Conservation (phyloP, 108 stramenopile genomes). For the Cyclostephanos invisitatus region DNA sequence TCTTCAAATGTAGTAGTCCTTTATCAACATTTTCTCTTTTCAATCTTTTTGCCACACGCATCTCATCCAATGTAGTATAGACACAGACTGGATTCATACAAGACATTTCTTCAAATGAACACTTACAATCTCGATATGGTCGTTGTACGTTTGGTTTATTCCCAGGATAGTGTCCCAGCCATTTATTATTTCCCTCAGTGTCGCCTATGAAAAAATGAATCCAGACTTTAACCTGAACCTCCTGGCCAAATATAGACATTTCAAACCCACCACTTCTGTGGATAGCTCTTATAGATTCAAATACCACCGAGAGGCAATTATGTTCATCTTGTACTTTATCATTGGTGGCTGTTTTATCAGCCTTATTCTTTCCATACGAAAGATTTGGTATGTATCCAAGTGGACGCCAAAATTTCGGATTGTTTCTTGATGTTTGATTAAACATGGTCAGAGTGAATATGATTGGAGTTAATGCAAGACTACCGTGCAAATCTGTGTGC, state of each 20-base stretch:
- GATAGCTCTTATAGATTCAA: neutral
- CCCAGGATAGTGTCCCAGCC: neutral
- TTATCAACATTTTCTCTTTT: neutral
- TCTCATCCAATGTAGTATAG: neutral
- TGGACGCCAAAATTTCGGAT: too few species aligned
- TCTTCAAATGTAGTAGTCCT: neutral
- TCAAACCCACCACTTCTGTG: neutral
- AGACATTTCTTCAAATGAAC: neutral
- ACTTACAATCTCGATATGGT: neutral
- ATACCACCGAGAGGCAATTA: too few species aligned
- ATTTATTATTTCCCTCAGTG: neutral
- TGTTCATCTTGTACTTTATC: neutral
- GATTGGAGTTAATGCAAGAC: too few species aligned
- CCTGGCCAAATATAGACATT: neutral
- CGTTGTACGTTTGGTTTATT: neutral
- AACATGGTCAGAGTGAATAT: conserved; percentile 4
- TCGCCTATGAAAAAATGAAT: too few species aligned
- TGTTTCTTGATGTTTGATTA: too few species aligned
- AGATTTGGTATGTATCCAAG: too few species aligned
- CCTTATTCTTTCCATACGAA: neutral
- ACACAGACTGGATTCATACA: neutral
- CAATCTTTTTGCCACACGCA: neutral
- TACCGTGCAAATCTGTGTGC: too few species aligned
- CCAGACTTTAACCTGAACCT: neutral
- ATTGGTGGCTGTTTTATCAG: too few species aligned